Evolutionary conservation across 1,284 basidiomycete species (phyloP).

Genomic region (Meira miltonrushii): DNA sequence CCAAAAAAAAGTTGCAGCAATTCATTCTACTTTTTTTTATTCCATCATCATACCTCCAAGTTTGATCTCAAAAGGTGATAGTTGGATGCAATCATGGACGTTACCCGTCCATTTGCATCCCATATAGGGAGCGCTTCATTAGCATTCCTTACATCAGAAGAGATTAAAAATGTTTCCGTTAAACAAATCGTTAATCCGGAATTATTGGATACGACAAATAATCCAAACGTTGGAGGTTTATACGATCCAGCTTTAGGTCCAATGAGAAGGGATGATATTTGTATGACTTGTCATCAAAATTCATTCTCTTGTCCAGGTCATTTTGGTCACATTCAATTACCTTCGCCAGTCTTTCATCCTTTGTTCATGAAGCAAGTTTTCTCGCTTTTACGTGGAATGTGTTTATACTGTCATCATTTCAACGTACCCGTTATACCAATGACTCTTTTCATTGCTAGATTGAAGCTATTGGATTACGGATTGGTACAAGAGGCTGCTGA

Average conservation of each 20-base stretch:
- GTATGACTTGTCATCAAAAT: constrained; percentile 83
- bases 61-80: too few species aligned
- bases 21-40: too few species aligned
- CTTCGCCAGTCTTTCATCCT: constrained; percentile 91
- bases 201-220: constrained; percentile 86
- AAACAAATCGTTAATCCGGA: constrained; percentile 92
- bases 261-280: constrained; percentile 71
- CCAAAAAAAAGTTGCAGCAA: too few species aligned
- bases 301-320: constrained; percentile 95
- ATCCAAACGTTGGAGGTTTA: constrained; percentile 84
- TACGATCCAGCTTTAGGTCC: constrained; percentile 96
- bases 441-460: constrained; percentile 67
- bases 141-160: constrained; percentile 85
- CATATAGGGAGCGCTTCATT: constrained; percentile 83
- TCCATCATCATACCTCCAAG: too few species aligned
- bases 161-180: constrained; percentile 87
- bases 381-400: constrained; percentile 80
- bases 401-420: constrained; percentile 92
- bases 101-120: constrained; percentile 79
- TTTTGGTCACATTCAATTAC: constrained; percentile 97
- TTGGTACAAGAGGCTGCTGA: constrained; percentile 75
- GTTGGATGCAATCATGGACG: constrained; percentile 66
- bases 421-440: constrained; percentile 59
- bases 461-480: constrained; percentile 84
- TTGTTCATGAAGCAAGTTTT: constrained; percentile 92